Percentiles rank a stretch among this genome's conserved stretches.
Evolutionary conservation across 805 yeast species (phyloP).

Genomic region (Clavispora phyllophila): DNA sequence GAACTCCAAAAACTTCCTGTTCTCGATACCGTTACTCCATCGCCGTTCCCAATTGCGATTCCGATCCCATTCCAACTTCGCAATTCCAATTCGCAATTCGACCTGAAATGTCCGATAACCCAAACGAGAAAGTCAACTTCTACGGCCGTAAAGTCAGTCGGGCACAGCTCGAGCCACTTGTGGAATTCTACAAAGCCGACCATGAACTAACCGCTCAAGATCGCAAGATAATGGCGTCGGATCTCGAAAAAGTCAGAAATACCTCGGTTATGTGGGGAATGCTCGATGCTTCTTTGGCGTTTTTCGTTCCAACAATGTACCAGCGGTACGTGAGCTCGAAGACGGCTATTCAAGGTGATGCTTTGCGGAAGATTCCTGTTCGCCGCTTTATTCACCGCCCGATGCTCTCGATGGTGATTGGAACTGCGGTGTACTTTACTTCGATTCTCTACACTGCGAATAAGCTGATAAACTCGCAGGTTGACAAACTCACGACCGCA

Average conservation of each 20-base stretch:
- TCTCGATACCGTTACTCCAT: no score
- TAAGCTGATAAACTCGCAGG: constrained; percentile 5
- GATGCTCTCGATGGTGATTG: constrained; percentile 29
- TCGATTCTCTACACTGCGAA: constrained; percentile 13
- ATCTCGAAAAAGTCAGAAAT: constrained; percentile 31
- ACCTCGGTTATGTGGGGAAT: constrained; percentile 36
- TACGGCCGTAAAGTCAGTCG: constrained; percentile 22
- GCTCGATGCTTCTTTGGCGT: constrained; percentile 35
- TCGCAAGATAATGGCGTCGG: constrained; percentile 34
- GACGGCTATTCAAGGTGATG: not conserved
- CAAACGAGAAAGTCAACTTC: constrained; percentile 6
- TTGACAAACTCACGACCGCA: constrained; percentile 27
- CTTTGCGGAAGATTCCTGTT: not conserved
- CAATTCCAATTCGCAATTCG: not conserved
- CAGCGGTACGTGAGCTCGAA: not conserved
- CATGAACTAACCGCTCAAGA: constrained; percentile 37
- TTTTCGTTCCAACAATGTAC: constrained; percentile 37
- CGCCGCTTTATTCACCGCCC: constrained; percentile 23
- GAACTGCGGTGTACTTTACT: constrained; percentile 24
- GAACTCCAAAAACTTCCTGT: not conserved
- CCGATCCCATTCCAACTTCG: no score
- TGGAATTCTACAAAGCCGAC: constrained; percentile 47
- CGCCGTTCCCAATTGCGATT: no score
- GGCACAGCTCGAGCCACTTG: constrained; percentile 32
- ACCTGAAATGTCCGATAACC: not conserved